A percentile compares a stretch with the other conserved stretches of the same genome.
These are phyloP conservation scores for Pezicula neosporulosa DNA, from an alignment of 2,329 filamentous ascomycete genomes.

Conservation along the genomic window DNA sequence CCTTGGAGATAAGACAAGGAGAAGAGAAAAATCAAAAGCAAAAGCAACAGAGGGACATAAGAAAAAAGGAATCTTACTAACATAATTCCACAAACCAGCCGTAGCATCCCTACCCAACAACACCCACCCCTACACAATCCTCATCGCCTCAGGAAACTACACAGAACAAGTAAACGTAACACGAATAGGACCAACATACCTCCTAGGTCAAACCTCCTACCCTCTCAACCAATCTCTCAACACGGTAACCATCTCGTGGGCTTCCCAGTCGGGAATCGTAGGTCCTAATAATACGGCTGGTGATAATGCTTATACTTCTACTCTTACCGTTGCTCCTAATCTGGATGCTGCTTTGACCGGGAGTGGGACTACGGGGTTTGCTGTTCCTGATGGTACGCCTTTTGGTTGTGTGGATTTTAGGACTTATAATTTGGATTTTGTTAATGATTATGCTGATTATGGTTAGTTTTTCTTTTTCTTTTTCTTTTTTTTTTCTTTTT, in stretches of 20 bases:
- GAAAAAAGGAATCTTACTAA: too few relatives aligned
- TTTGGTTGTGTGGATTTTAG: conserved; percentile 63
- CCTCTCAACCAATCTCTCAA: conserved; percentile 28
- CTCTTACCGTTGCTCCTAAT: conserved; percentile 60
- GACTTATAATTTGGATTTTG: conserved; percentile 64
- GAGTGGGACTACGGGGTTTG: conserved; percentile 56
- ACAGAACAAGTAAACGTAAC: conserved; percentile 57
- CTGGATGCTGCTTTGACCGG: conserved; percentile 61
- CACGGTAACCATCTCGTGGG: conserved; percentile 55
- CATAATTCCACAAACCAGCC: too few relatives aligned
- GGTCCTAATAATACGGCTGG: conserved; percentile 30
- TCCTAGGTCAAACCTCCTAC: conserved; percentile 47
- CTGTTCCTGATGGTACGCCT: conserved; percentile 56
- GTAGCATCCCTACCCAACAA: neutral
- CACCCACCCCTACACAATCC: conserved; percentile 43
- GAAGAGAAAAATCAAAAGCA: too few relatives aligned
- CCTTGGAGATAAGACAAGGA: too few relatives aligned
- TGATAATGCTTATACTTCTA: conserved; percentile 61
- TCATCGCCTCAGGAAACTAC: conserved; percentile 58
- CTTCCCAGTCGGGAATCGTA: conserved; percentile 43
- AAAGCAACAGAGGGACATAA: too few relatives aligned
- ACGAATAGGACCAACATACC: conserved; percentile 54
- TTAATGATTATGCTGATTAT: conserved; percentile 51
- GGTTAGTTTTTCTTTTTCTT: conserved; percentile 8
- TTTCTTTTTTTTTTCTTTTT: neutral